A percentile compares a stretch with the other conserved stretches of the same genome.
These are phyloP conservation scores for Xylariaceae sp. DNA, from an alignment of 2,329 filamentous ascomycete genomes.

Conservation along the genomic window DNA sequence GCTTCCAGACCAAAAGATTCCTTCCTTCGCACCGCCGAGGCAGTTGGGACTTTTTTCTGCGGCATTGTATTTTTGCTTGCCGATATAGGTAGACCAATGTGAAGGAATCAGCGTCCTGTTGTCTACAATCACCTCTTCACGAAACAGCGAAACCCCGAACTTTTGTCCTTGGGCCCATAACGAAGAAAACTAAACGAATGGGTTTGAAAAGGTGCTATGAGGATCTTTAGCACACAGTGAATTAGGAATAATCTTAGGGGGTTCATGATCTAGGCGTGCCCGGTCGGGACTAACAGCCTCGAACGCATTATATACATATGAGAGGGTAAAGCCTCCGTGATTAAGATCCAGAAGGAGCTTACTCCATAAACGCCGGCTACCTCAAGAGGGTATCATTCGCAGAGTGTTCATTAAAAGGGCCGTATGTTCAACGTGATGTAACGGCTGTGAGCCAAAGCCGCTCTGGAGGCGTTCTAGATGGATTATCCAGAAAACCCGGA, in stretches of 20 bases:
- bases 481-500: background rate
- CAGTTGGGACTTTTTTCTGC: too few species aligned
- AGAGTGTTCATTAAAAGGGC: background rate
- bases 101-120: too few species aligned
- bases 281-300: background rate
- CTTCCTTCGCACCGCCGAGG: too few species aligned
- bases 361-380: slow-evolving; percentile 4
- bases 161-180: too few species aligned
- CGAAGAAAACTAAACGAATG: too few species aligned
- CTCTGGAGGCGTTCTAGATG: background rate
- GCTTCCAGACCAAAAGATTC: too few species aligned
- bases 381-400: slow-evolving; percentile 12
- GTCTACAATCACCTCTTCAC: too few species aligned
- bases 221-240: too few species aligned
- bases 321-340: background rate
- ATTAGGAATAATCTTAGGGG: too few species aligned
- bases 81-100: too few species aligned
- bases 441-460: background rate
- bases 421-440: background rate
- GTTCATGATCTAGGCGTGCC: background rate
- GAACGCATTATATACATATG: background rate
- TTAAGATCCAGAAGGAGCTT: background rate
- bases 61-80: too few species aligned
- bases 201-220: background rate
- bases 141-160: too few species aligned